Evolutionary conservation across 805 yeast species (phyloP).

Genomic region (Wickerhamiella galacta): DNA sequence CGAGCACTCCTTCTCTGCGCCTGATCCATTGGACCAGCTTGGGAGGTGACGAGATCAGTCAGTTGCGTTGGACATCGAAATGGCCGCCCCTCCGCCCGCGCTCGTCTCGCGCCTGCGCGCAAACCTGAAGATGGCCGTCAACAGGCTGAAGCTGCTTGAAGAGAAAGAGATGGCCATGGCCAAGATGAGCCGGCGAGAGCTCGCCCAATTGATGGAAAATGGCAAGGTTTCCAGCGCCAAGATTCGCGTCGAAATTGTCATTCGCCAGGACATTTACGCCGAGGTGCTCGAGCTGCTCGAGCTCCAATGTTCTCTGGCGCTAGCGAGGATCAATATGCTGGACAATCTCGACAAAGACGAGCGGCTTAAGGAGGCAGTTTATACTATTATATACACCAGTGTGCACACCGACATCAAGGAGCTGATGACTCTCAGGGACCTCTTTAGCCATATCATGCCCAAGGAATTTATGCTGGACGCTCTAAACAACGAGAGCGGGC

Average conservation of each 20-base stretch:
- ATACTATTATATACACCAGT: conserved; percentile 50
- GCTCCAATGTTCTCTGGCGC: conserved; percentile 61
- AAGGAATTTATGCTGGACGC: conserved; percentile 45
- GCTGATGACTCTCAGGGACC: conserved; percentile 39
- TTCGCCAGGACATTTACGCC: conserved; percentile 63
- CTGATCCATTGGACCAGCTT: not conserved
- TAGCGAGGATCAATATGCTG: conserved; percentile 55
- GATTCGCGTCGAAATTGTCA: conserved; percentile 69
- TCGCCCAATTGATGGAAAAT: conserved; percentile 50
- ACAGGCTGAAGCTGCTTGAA: conserved; percentile 52
- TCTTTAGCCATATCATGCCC: conserved; percentile 48
- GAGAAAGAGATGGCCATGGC: conserved; percentile 60
- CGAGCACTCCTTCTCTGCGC: conserved; percentile 2
- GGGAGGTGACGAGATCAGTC: too few species aligned
- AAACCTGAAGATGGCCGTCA: conserved; percentile 29
- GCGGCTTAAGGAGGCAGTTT: conserved; percentile 51
- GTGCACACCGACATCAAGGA: conserved; percentile 67
- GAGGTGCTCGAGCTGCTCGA: conserved; percentile 69
- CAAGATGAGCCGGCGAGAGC: conserved; percentile 50
- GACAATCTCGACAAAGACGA: conserved; percentile 18
- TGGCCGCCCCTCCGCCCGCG: not conserved
- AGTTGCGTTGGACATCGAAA: too few species aligned
- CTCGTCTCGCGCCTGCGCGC: conserved; percentile 9
- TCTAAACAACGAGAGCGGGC: conserved; percentile 28
- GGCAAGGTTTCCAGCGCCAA: conserved; percentile 73